phyloP scores from a whole-genome alignment of 768 basidiomycete genomes.

The Macrocybe gigantea region DNA sequence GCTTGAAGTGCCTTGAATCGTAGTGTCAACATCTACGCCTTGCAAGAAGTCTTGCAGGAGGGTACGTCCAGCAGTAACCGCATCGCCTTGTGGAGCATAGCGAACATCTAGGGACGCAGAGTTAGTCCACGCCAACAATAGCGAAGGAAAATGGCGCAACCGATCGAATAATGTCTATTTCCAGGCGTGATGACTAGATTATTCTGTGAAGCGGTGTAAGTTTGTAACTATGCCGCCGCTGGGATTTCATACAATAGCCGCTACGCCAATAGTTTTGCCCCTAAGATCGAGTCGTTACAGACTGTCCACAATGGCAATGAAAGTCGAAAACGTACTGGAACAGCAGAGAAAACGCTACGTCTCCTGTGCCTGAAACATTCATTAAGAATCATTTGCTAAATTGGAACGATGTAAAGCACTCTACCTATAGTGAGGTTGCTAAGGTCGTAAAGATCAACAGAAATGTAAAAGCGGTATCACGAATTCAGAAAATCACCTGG shows the following conservation, averaged over 20 bases:
- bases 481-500: conserved; percentile 35
- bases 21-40: conserved; percentile 48
- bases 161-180: conserved; percentile 47
- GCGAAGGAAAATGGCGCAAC: conserved; percentile 18
- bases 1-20: conserved; percentile 46
- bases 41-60: conserved; percentile 68
- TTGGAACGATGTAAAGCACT: conserved; percentile 9
- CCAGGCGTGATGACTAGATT: conserved; percentile 58
- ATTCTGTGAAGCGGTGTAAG: conserved; percentile 24
- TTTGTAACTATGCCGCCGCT: background rate
- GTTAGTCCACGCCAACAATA: background rate
- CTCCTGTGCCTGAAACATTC: conserved; percentile 46
- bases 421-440: conserved; percentile 40
- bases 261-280: conserved; percentile 49
- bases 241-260: conserved; percentile 39
- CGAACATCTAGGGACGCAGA: conserved; percentile 41
- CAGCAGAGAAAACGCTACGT: conserved; percentile 53
- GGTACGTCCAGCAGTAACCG: conserved; percentile 44
- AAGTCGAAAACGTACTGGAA: conserved; percentile 39
- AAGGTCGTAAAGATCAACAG: conserved; percentile 11
- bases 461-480: background rate
- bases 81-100: conserved; percentile 51
- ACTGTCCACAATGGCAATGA: background rate
- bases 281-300: conserved; percentile 17
- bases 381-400: conserved; percentile 15